phyloP scores from a whole-genome alignment of 768 basidiomycete species.

The Tylopilus balloui region DNA sequence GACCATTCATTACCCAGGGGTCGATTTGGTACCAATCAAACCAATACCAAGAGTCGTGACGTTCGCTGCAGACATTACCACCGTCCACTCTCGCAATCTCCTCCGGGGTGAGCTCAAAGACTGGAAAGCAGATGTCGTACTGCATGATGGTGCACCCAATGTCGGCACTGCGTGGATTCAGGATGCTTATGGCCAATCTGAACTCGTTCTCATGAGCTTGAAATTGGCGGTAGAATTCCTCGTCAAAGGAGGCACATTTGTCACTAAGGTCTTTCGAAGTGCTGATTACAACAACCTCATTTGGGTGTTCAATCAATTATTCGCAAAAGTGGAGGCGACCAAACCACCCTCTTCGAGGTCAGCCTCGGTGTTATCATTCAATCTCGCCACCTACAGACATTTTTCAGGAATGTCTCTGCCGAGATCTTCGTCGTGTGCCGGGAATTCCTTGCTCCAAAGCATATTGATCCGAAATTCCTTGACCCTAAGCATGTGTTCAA shows the following conservation, averaged over 20 bases:
- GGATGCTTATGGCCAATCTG: conserved; percentile 95
- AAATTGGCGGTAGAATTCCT: conserved; percentile 96
- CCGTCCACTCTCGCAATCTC: conserved; percentile 79
- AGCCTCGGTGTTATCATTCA: conserved; percentile 12
- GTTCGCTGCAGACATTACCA: conserved; percentile 93
- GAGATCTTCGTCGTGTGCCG: conserved; percentile 99
- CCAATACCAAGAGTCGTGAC: conserved; percentile 91
- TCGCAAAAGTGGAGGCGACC: conserved; percentile 95
- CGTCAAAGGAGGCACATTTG: conserved; percentile 87
- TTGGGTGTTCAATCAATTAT: conserved; percentile 98
- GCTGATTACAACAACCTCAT: conserved; percentile 97
- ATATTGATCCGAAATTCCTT: conserved; percentile 96
- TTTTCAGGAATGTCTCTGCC: conserved; percentile 87
- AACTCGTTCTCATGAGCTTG: conserved; percentile 91
- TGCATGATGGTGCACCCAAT: conserved; percentile 99
- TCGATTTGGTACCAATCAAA: conserved; percentile 94
- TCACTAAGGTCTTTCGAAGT: conserved; percentile 98
- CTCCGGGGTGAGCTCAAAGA: conserved; percentile 89
- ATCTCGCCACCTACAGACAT: neutral
- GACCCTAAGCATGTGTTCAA: conserved; percentile 98
- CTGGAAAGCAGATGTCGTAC: conserved; percentile 98
- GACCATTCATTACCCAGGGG: conserved; percentile 47
- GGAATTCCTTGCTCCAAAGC: conserved; percentile 89
- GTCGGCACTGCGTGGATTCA: conserved; percentile 99
- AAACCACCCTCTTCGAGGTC: conserved; percentile 97